Percentiles rank a stretch among this genome's conserved stretches.
These are phyloP conservation scores for Onygenales sp. DNA, from an alignment of 2,329 filamentous ascomycete species.

Conservation along the genomic window DNA sequence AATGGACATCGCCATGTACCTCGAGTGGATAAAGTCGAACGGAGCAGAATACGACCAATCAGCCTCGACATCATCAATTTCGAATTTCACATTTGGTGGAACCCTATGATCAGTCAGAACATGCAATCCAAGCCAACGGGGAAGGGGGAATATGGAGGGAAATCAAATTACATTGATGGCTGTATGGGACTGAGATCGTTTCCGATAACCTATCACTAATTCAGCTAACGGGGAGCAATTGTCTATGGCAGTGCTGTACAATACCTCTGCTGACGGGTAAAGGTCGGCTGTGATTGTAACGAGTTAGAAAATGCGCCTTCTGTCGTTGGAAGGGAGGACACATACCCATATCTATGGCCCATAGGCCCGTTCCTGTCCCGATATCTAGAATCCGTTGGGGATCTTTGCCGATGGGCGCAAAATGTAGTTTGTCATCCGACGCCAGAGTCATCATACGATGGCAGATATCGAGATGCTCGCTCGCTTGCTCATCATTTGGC, in stretches of 20 bases:
- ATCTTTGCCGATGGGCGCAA: conserved; percentile 18
- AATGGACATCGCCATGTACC: conserved; percentile 43
- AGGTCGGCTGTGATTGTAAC: neutral
- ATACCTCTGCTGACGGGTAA: neutral
- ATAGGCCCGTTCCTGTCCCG: conserved; percentile 25
- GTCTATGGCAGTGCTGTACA: neutral
- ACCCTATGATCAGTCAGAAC: conserved; percentile 26
- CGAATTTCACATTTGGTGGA: conserved; percentile 52
- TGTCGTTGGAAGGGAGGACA: conserved; percentile 8
- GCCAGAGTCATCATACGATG: conserved; percentile 23
- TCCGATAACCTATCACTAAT: conserved; percentile 6
- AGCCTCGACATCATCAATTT: conserved; percentile 53
- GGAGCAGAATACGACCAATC: conserved; percentile 44
- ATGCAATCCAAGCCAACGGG: neutral
- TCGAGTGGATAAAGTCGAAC: conserved; percentile 49
- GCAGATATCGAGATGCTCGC: conserved; percentile 29
- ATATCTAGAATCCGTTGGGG: conserved; percentile 20
- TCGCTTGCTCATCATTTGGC: neutral
- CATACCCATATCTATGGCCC: neutral
- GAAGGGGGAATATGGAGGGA: neutral
- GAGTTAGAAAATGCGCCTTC: neutral
- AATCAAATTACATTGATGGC: neutral
- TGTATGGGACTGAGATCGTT: conserved; percentile 6
- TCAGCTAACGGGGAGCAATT: neutral
- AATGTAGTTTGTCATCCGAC: conserved; percentile 22